These are phyloP conservation scores for Trichopus zeylanicus DNA, from an alignment of 116 monocot genomes.

Conservation along the genomic window DNA sequence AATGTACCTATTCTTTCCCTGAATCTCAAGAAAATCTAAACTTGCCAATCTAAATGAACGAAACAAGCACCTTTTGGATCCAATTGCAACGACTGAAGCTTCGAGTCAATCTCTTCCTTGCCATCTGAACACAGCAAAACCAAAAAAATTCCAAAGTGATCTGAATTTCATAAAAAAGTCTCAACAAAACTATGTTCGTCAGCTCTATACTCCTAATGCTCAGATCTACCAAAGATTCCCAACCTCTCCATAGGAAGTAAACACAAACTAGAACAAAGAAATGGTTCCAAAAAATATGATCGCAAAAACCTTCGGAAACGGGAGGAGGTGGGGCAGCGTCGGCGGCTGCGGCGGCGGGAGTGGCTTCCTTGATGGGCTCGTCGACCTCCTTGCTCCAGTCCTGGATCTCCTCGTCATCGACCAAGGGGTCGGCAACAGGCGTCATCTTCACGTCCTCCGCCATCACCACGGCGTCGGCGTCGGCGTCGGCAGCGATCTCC, in stretches of 20 bases:
- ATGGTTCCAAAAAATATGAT: background rate
- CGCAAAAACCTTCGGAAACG: too few species aligned
- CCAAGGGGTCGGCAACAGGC: background rate
- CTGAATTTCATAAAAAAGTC: too few species aligned
- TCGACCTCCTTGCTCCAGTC: conserved; percentile 31
- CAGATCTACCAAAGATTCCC: too few species aligned
- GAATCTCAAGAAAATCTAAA: background rate
- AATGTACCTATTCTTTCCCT: background rate
- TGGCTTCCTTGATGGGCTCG: background rate
- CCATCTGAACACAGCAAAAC: conserved; percentile 14
- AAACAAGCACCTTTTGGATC: conserved; percentile 23
- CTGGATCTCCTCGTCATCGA: conserved; percentile 13
- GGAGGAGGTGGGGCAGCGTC: too few species aligned
- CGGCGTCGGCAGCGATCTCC: too few species aligned
- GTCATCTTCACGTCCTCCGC: background rate
- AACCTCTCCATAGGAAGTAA: too few species aligned
- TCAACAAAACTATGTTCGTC: too few species aligned
- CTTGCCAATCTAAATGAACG: background rate
- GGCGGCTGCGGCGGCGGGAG: background rate
- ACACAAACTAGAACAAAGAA: background rate
- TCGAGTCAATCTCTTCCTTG: conserved; percentile 10
- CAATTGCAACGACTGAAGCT: conserved; percentile 23
- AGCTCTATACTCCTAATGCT: too few species aligned
- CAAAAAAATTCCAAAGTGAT: too few species aligned
- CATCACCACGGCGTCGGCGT: too few species aligned